phyloP scores from a whole-genome alignment of 2,329 filamentous ascomycete species.

The Phaeosphaeria sp. region DNA sequence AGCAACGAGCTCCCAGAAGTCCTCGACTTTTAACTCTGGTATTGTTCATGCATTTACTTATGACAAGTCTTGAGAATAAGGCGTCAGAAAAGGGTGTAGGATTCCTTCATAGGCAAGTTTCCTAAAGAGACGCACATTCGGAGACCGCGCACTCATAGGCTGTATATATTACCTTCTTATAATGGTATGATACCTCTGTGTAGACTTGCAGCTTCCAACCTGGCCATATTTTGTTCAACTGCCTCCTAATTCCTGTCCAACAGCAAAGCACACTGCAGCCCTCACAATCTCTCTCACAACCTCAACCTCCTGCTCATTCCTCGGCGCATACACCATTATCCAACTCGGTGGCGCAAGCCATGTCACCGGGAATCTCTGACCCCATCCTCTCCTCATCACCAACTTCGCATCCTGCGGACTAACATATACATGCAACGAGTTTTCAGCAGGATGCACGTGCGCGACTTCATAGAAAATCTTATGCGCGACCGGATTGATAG shows the following conservation, averaged over 20 bases:
- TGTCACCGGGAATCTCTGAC: slow-evolving; percentile 63
- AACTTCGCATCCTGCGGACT: slow-evolving; percentile 77
- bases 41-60: too few relatives aligned
- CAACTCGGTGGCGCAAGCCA: slow-evolving; percentile 41
- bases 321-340: slow-evolving; percentile 79
- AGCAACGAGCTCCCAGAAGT: too few relatives aligned
- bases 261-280: slow-evolving; percentile 72
- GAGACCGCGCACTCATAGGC: not conserved
- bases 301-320: slow-evolving; percentile 71
- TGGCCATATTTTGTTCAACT: not conserved
- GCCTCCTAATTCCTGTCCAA: slow-evolving; percentile 30
- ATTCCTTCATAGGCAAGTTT: too few relatives aligned
- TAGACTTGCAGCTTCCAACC: not conserved
- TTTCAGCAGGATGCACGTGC: slow-evolving; percentile 78
- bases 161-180: too few relatives aligned
- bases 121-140: not conserved
- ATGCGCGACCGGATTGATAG: slow-evolving; percentile 34
- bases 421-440: slow-evolving; percentile 78
- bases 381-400: slow-evolving; percentile 78
- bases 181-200: too few relatives aligned
- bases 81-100: too few relatives aligned
- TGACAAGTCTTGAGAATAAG: too few relatives aligned
- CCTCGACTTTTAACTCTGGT: too few relatives aligned
- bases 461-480: slow-evolving; percentile 43
- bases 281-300: slow-evolving; percentile 73